Percentiles rank a stretch among this genome's conserved stretches.
phyloP scores from a whole-genome alignment of 768 basidiomycete genomes.

The Amanita subjunquillea region DNA sequence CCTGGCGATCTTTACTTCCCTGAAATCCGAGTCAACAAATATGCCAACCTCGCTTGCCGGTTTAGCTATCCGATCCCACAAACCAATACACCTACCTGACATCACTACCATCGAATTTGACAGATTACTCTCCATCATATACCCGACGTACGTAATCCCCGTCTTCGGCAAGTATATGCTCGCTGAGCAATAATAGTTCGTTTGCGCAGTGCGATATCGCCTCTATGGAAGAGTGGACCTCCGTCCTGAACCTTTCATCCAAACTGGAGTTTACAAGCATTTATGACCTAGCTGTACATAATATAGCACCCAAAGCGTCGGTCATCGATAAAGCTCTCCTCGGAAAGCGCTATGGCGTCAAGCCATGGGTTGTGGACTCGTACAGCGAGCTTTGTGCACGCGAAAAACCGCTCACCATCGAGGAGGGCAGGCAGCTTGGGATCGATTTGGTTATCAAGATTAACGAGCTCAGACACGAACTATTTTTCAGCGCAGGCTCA shows the following conservation, averaged over 20 bases:
- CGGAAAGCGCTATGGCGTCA: conserved; percentile 17
- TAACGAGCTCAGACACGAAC: conserved; percentile 20
- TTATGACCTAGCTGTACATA: conserved; percentile 20
- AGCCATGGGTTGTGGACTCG: conserved; percentile 25
- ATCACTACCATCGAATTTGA: conserved; percentile 28
- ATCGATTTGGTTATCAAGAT: conserved; percentile 20
- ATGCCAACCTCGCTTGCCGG: background rate
- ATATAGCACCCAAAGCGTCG: conserved; percentile 15
- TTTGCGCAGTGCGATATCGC: conserved; percentile 18
- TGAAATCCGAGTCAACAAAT: background rate
- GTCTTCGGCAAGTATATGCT: background rate
- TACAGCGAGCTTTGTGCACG: conserved; percentile 23
- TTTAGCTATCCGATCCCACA: background rate
- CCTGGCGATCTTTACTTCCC: conserved; percentile 1
- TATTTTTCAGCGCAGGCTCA: conserved; percentile 4
- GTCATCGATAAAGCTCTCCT: conserved; percentile 23
- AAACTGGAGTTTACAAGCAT: conserved; percentile 19
- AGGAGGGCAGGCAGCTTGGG: conserved; percentile 21
- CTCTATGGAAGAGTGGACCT: conserved; percentile 25
- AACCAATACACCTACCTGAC: conserved; percentile 17
- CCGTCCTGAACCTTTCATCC: conserved; percentile 21
- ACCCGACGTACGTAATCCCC: conserved; percentile 19
- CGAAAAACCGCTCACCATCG: conserved; percentile 14
- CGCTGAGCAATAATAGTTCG: conserved; percentile 13
- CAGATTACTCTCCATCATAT: conserved; percentile 20